phyloP scores from a whole-genome alignment of 2,329 filamentous ascomycete genomes.

The Pseudogymnoascus sp. region DNA sequence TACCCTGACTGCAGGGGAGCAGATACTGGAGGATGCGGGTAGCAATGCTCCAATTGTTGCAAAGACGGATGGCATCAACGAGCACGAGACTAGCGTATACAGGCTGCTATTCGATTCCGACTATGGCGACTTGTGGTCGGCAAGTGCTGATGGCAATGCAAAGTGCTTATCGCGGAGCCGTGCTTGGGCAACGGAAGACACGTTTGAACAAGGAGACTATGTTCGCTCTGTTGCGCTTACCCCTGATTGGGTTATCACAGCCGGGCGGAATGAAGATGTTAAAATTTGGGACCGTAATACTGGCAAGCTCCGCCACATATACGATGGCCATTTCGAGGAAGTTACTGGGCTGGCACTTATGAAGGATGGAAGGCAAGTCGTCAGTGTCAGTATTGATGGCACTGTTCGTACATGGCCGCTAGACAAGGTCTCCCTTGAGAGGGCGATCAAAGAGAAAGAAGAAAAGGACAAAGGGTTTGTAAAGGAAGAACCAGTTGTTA shows the following conservation, averaged over 20 bases:
- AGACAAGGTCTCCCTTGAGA: slow-evolving; percentile 50
- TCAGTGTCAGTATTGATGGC: slow-evolving; percentile 83
- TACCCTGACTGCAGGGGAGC: slow-evolving; percentile 41
- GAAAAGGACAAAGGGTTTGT: slow-evolving; percentile 36
- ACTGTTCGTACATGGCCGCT: slow-evolving; percentile 82
- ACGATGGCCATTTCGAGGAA: slow-evolving; percentile 86
- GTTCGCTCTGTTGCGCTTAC: slow-evolving; percentile 73
- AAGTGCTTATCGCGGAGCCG: slow-evolving; percentile 67
- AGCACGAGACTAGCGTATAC: slow-evolving; percentile 89
- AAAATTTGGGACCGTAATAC: slow-evolving; percentile 76
- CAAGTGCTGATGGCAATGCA: slow-evolving; percentile 80
- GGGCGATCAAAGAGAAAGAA: slow-evolving; percentile 43
- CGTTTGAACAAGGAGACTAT: slow-evolving; percentile 76
- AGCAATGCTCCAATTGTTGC: slow-evolving; percentile 18
- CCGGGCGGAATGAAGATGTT: slow-evolving; percentile 83
- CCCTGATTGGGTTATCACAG: slow-evolving; percentile 74
- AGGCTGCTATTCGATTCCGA: slow-evolving; percentile 64
- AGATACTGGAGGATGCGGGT: slow-evolving; percentile 43
- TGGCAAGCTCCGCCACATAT: slow-evolving; percentile 64
- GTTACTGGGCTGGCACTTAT: slow-evolving; percentile 72
- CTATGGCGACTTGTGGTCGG: slow-evolving; percentile 68
- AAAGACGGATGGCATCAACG: slow-evolving; percentile 46
- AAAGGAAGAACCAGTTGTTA: slow-evolving; percentile 35
- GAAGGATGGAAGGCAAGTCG: slow-evolving; percentile 44
- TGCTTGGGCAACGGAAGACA: slow-evolving; percentile 63